Percentiles rank a stretch among this genome's conserved stretches.
phyloP scores from a whole-genome alignment of 2,329 filamentous ascomycete species.

The Penicillium sp. region DNA sequence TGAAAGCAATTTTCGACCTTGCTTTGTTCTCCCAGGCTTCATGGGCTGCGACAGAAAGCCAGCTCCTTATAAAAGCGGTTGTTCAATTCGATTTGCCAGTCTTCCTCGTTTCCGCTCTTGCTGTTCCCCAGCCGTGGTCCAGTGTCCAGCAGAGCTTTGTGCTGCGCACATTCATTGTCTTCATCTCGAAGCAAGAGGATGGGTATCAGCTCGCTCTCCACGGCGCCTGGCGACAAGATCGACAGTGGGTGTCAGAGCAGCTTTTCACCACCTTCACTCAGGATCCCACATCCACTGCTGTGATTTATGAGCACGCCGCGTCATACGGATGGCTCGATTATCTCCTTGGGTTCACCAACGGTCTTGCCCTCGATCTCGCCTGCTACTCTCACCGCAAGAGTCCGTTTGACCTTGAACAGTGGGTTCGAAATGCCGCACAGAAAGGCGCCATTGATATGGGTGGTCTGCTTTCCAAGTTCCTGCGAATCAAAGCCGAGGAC shows the following conservation, averaged over 20 bases:
- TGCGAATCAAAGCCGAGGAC: conserved; percentile 78
- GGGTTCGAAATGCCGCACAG: conserved; percentile 68
- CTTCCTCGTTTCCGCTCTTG: conserved; percentile 51
- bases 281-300: conserved; percentile 64
- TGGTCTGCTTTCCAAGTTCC: conserved; percentile 70
- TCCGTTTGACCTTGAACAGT: conserved; percentile 75
- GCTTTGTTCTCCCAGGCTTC: conserved; percentile 58
- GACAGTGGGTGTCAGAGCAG: conserved; percentile 76
- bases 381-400: conserved; percentile 79
- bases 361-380: conserved; percentile 82
- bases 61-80: conserved; percentile 59
- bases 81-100: conserved; percentile 54
- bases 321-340: conserved; percentile 82
- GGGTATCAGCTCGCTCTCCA: conserved; percentile 87
- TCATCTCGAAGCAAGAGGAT: conserved; percentile 72
- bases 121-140: conserved; percentile 51
- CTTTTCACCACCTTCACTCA: conserved; percentile 74
- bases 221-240: conserved; percentile 87
- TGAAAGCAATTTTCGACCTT: conserved; percentile 64
- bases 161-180: conserved; percentile 66
- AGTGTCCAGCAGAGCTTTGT: conserved; percentile 50
- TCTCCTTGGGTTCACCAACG: conserved; percentile 73
- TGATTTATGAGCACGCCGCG: conserved; percentile 75
- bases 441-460: conserved; percentile 67
- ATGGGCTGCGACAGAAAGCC: conserved; percentile 55